These are phyloP conservation scores for Leccinum subtestaceum DNA, from an alignment of 768 basidiomycete genomes.

Conservation along the genomic window DNA sequence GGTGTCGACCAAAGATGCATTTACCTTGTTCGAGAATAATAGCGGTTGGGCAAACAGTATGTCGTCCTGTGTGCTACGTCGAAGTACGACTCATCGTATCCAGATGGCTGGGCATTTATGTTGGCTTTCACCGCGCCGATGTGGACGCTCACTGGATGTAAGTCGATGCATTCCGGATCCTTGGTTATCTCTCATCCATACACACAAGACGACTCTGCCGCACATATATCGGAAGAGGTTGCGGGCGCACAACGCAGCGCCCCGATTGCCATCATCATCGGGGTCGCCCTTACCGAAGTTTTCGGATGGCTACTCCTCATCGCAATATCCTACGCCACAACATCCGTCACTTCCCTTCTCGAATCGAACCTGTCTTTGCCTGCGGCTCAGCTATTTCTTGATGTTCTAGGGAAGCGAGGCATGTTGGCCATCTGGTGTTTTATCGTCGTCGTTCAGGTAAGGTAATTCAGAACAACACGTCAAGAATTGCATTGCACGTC, in stretches of 20 bases:
- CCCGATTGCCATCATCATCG: slow-evolving; percentile 66
- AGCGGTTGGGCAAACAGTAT: slow-evolving; percentile 63
- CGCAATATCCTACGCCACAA: slow-evolving; percentile 60
- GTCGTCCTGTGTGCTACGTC: slow-evolving; percentile 9
- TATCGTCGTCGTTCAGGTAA: slow-evolving; percentile 60
- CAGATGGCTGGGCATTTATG: slow-evolving; percentile 73
- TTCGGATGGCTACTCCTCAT: slow-evolving; percentile 66
- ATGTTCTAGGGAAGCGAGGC: slow-evolving; percentile 63
- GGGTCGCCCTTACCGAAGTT: slow-evolving; percentile 56
- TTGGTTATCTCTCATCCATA: background rate
- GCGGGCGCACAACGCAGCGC: slow-evolving; percentile 61
- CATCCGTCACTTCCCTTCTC: slow-evolving; percentile 51
- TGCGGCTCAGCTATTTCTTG: slow-evolving; percentile 70
- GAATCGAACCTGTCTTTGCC: slow-evolving; percentile 52
- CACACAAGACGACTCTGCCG: slow-evolving; percentile 65
- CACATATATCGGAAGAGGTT: slow-evolving; percentile 72
- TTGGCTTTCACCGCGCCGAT: slow-evolving; percentile 71
- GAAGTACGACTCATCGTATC: background rate
- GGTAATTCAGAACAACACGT: background rate
- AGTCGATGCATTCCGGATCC: slow-evolving; percentile 20
- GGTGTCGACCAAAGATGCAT: slow-evolving; percentile 66
- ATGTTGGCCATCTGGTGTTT: slow-evolving; percentile 73
- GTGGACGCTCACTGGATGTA: slow-evolving; percentile 80
- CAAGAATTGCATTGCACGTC: background rate
- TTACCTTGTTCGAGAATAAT: slow-evolving; percentile 68